Conservation (phyloP, 805 yeast genomes). For the Ogataea dorogensis region DNA sequence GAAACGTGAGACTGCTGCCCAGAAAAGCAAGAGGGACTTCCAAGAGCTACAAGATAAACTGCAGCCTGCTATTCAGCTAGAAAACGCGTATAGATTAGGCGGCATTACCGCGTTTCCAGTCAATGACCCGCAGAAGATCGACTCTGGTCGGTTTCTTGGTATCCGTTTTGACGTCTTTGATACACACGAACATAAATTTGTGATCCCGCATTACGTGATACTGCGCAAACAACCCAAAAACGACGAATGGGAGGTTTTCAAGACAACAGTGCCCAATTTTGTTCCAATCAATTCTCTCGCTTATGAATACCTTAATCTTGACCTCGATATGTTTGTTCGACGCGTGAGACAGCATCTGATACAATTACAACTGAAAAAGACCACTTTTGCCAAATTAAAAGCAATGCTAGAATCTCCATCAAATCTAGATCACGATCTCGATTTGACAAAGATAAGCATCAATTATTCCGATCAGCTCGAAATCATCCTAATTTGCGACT, state of each 20-base stretch:
- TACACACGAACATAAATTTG: conserved; percentile 28
- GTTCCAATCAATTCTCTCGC: conserved; percentile 29
- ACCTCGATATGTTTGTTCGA: conserved; percentile 26
- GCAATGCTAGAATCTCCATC: conserved; percentile 13
- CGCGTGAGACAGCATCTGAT: conserved; percentile 27
- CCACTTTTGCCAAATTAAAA: conserved; percentile 18
- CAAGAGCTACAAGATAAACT: conserved; percentile 17
- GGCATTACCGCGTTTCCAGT: conserved; percentile 54
- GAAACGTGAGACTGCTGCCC: conserved; percentile 6
- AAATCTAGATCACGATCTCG: conserved; percentile 27
- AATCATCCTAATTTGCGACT: conserved; percentile 24
- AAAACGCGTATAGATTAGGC: conserved; percentile 46
- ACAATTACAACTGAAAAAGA: conserved; percentile 22
- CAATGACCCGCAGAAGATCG: conserved; percentile 32
- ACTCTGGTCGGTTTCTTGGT: conserved; percentile 39
- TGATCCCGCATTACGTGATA: conserved; percentile 49
- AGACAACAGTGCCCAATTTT: conserved; percentile 36
- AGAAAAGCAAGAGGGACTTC: conserved; percentile 9
- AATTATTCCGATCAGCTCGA: conserved; percentile 19
- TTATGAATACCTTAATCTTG: conserved; percentile 24
- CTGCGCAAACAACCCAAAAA: conserved; percentile 30
- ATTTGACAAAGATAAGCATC: conserved; percentile 29
- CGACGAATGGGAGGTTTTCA: conserved; percentile 33
- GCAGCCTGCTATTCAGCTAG: conserved; percentile 39
- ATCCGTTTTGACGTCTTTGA: conserved; percentile 48